These are phyloP conservation scores for Phytophthora idaei DNA, from an alignment of 352 stramenopile genomes.

Conservation along the genomic window DNA sequence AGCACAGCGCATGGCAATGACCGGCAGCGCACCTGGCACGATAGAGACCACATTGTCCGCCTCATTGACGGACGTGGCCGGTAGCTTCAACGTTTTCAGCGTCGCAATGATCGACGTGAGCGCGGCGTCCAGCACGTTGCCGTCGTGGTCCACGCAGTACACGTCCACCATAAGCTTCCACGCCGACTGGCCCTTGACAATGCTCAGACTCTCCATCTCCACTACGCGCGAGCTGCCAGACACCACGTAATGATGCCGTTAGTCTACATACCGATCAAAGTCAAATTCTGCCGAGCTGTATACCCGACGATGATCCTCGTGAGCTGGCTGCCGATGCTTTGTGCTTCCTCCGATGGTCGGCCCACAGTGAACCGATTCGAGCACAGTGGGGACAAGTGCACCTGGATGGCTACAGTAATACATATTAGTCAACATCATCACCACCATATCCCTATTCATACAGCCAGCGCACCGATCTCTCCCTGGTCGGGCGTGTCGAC, in stretches of 20 bases:
- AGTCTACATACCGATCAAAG: neutral
- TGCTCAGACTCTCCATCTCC: slow-evolving; percentile 78
- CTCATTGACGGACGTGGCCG: slow-evolving; percentile 67
- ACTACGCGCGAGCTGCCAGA: slow-evolving; percentile 65
- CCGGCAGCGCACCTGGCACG: slow-evolving; percentile 44
- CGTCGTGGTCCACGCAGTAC: slow-evolving; percentile 83
- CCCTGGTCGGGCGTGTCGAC: slow-evolving; percentile 76
- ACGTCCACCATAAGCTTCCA: slow-evolving; percentile 87
- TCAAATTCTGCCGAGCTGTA: slow-evolving; percentile 1
- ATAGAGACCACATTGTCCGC: slow-evolving; percentile 75
- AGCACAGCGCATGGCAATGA: neutral
- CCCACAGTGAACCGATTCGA: slow-evolving; percentile 75
- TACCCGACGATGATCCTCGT: slow-evolving; percentile 73
- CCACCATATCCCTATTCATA: slow-evolving; percentile 1
- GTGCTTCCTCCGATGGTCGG: slow-evolving; percentile 73
- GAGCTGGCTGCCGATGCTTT: slow-evolving; percentile 83
- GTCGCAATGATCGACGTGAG: slow-evolving; percentile 75
- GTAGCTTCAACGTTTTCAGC: slow-evolving; percentile 67
- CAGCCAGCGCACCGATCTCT: slow-evolving; percentile 55
- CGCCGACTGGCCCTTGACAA: slow-evolving; percentile 74
- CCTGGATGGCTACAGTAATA: slow-evolving; percentile 58
- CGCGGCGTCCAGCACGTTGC: slow-evolving; percentile 77
- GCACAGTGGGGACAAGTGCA: slow-evolving; percentile 82
- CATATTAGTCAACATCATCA: slow-evolving; percentile 5
- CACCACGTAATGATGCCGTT: neutral